A percentile compares a stretch with the other conserved stretches of the same genome.
phyloP scores from a whole-genome alignment of 768 basidiomycete genomes.

The Hebeloma cylindrosporum region DNA sequence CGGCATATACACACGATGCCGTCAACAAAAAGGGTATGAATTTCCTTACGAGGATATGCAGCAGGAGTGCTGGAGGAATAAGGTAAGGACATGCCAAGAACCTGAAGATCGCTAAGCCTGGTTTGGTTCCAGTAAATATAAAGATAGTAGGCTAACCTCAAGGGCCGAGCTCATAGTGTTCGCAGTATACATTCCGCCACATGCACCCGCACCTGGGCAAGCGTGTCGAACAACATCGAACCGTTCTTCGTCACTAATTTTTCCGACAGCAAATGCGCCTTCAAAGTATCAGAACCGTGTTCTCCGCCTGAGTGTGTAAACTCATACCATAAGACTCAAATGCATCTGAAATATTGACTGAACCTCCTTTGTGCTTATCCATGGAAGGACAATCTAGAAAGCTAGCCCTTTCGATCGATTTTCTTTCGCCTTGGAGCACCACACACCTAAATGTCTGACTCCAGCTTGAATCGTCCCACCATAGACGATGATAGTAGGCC shows the following conservation, averaged over 20 bases:
- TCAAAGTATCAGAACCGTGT: not conserved
- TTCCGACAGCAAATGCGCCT: conserved; percentile 78
- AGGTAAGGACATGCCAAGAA: conserved; percentile 81
- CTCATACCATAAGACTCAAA: conserved; percentile 77
- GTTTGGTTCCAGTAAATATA: not conserved
- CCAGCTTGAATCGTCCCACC: conserved; percentile 84
- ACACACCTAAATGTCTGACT: conserved; percentile 60
- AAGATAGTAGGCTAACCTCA: conserved; percentile 50
- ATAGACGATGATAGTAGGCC: conserved; percentile 86
- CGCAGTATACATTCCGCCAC: conserved; percentile 89
- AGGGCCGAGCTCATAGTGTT: conserved; percentile 88
- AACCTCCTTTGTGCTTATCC: conserved; percentile 76
- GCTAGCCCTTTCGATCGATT: not conserved
- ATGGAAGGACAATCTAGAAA: conserved; percentile 71
- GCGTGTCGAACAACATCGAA: conserved; percentile 85
- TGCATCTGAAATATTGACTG: conserved; percentile 81
- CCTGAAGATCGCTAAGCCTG: conserved; percentile 27
- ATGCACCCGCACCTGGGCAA: conserved; percentile 82
- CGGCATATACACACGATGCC: not conserved
- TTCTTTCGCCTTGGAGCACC: conserved; percentile 23
- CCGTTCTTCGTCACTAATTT: conserved; percentile 76
- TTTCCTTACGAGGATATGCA: conserved; percentile 54
- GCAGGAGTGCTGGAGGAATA: conserved; percentile 83
- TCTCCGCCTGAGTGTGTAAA: not conserved
- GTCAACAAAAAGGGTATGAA: not conserved